Evolutionary conservation across 1,284 basidiomycete genomes (phyloP).

Genomic region (Malassezia nana): DNA sequence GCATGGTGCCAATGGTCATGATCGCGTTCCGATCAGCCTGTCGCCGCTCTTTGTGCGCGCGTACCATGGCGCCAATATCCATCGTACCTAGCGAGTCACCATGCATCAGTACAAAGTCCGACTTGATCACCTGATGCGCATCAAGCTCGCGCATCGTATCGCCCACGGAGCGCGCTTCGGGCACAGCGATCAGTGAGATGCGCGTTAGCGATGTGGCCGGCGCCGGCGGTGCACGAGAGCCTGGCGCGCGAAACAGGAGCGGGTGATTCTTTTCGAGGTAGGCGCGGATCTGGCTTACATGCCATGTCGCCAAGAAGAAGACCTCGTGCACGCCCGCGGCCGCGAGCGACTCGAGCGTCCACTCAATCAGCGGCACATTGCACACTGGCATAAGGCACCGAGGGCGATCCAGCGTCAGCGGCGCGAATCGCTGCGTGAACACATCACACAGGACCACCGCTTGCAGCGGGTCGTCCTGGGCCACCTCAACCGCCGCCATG

Average conservation of each 20-base stretch:
- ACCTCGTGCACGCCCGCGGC: conserved; percentile 88
- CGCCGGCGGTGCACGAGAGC: background rate
- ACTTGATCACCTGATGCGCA: conserved; percentile 70
- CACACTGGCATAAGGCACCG: conserved; percentile 78
- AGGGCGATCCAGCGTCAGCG: conserved; percentile 56
- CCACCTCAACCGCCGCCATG: conserved; percentile 28
- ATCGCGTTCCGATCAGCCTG: conserved; percentile 81
- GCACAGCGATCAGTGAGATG: conserved; percentile 71
- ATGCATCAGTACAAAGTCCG: conserved; percentile 68
- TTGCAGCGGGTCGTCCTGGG: conserved; percentile 55
- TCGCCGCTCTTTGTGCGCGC: conserved; percentile 75
- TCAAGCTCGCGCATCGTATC: conserved; percentile 96
- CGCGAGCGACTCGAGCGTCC: conserved; percentile 88
- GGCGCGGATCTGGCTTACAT: conserved; percentile 44
- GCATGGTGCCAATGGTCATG: conserved; percentile 59
- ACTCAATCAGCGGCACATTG: conserved; percentile 81
- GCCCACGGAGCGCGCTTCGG: conserved; percentile 79
- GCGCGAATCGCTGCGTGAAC: conserved; percentile 83
- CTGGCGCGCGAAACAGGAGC: background rate
- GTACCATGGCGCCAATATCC: conserved; percentile 75
- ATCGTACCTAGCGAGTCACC: conserved; percentile 91
- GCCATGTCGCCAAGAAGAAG: conserved; percentile 68
- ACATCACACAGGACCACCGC: conserved; percentile 89
- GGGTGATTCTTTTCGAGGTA: conserved; percentile 57
- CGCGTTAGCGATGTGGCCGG: conserved; percentile 4